Conservation (phyloP, 495 filamentous ascomycete species). For the Trichoderma erinaceum region DNA sequence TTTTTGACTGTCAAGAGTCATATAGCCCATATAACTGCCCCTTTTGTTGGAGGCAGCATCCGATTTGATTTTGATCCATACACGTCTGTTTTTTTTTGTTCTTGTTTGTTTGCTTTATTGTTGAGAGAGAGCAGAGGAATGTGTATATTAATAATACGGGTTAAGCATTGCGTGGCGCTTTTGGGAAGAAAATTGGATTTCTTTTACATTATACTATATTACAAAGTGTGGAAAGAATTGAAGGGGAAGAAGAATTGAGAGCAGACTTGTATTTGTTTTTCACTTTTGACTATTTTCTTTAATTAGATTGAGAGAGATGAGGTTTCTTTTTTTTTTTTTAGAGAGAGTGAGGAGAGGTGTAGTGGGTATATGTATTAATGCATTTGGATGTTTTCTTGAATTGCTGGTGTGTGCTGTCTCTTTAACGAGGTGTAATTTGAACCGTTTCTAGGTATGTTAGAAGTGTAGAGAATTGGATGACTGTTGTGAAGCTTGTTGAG, state of each 20-base stretch:
- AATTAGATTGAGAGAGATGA: too few species aligned
- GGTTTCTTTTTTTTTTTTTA: not conserved
- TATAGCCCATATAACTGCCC: too few species aligned
- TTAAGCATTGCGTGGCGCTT: slow-evolving; percentile 10
- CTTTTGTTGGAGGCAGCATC: too few species aligned
- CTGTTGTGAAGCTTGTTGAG: too few species aligned
- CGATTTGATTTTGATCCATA: not conserved
- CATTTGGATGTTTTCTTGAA: not conserved
- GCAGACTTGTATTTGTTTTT: too few species aligned
- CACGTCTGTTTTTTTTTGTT: not conserved
- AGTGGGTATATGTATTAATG: not conserved
- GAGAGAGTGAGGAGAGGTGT: not conserved
- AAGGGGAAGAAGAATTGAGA: not conserved
- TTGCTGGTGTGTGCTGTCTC: not conserved
- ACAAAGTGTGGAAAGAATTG: not conserved
- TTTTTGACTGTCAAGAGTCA: too few species aligned
- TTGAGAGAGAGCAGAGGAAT: not conserved
- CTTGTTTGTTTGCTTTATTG: not conserved
- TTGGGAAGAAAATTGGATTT: not conserved
- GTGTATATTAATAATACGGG: not conserved
- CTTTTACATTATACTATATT: not conserved
- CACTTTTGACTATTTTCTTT: too few species aligned
- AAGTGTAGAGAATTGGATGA: too few species aligned
- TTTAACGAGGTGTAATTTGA: too few species aligned
- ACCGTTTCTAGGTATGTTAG: too few species aligned